Percentiles rank a stretch among this genome's conserved stretches.
Conservation (phyloP, 306 rosid genomes). For the Quercus bicolor region DNA sequence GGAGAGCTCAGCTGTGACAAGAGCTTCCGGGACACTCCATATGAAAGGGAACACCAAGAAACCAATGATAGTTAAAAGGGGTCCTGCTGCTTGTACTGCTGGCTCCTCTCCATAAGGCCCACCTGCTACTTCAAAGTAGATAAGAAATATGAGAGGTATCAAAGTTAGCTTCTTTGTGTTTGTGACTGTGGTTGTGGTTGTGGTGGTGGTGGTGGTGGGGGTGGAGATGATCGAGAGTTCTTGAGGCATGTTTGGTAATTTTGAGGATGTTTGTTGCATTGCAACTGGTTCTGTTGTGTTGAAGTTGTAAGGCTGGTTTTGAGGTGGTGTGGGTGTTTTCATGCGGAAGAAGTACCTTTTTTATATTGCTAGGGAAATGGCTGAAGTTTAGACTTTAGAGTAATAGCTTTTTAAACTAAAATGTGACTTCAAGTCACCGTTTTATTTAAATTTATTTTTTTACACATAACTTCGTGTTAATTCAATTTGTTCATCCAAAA, state of each 20-base stretch:
- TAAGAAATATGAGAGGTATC: slow-evolving; percentile 56
- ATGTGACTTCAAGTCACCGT: too few species aligned
- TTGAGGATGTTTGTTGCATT: neutral
- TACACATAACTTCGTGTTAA: too few species aligned
- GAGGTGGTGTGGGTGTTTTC: too few species aligned
- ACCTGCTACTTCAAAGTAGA: slow-evolving; percentile 68
- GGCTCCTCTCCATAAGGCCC: slow-evolving; percentile 72
- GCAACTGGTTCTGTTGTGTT: neutral
- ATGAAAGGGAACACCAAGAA: slow-evolving; percentile 53
- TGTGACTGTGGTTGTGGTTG: neutral
- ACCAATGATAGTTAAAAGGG: slow-evolving; percentile 51
- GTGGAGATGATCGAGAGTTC: neutral
- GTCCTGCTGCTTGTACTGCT: slow-evolving; percentile 48
- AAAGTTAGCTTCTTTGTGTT: slow-evolving; percentile 32
- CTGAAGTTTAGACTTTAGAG: too few species aligned
- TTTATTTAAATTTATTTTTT: too few species aligned
- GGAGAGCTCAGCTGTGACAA: slow-evolving; percentile 63
- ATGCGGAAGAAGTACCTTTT: too few species aligned
- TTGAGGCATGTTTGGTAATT: neutral
- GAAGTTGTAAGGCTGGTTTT: too few species aligned
- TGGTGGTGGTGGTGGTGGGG: neutral
- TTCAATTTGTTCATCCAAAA: too few species aligned
- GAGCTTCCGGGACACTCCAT: slow-evolving; percentile 72
- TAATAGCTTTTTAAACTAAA: too few species aligned
- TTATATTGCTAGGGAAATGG: too few species aligned